Percentiles rank a stretch among this genome's conserved stretches.
Evolutionary conservation across 2,329 filamentous ascomycete genomes (phyloP).

Genomic region (Penicillium freii): DNA sequence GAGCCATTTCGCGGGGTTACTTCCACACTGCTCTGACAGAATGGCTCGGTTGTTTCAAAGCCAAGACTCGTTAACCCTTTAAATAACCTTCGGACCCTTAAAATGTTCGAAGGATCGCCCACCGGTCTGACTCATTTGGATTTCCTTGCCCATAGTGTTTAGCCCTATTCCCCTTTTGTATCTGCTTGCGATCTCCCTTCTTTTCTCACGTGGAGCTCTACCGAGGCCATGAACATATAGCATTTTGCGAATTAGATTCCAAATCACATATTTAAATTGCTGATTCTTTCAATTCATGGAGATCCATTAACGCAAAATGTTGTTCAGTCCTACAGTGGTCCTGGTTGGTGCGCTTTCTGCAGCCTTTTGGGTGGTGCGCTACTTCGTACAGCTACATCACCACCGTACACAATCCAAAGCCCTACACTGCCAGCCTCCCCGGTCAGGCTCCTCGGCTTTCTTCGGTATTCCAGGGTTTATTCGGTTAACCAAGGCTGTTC

Average conservation of each 20-base stretch:
- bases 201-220: constrained; percentile 4
- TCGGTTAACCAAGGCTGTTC: constrained; percentile 23
- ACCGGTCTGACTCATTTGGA: neutral
- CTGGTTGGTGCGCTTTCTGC: constrained; percentile 21
- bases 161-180: constrained; percentile 5
- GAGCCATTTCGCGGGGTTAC: constrained; percentile 34
- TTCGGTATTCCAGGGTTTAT: constrained; percentile 30
- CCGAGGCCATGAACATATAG: constrained; percentile 1
- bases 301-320: constrained; percentile 2
- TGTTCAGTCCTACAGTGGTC: constrained; percentile 14
- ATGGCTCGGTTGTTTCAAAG: constrained; percentile 48
- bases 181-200: neutral
- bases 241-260: neutral
- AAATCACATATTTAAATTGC: constrained; percentile 6
- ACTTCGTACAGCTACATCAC: constrained; percentile 21
- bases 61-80: neutral
- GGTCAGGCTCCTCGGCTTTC: constrained; percentile 9
- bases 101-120: neutral
- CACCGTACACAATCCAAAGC: constrained; percentile 28
- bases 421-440: constrained; percentile 27
- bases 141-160: neutral
- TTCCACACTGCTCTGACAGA: constrained; percentile 45
- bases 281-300: neutral
- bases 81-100: neutral
- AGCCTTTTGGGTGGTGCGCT: constrained; percentile 24